Evolutionary conservation across 306 rosid genomes (phyloP), one percentile per base, ranked within the genome.

Genomic region (Prunus armeniaca): DNA sequence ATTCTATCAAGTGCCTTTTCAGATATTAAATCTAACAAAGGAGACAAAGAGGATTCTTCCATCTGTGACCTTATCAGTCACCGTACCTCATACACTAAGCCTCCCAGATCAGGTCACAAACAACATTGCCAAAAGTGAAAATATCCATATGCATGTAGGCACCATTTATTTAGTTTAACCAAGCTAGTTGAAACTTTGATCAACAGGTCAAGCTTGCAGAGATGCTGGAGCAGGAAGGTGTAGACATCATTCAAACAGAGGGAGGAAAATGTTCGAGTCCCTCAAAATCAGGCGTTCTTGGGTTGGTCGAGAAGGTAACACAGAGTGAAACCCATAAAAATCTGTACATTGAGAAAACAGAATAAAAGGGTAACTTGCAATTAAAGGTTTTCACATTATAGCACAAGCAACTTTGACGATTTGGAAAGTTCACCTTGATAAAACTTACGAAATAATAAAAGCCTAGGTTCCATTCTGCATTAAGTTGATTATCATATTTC

Each of bases 81-180:
- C 98, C 0, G 97, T 94, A 78, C 97, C 98, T 80, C 97, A 94
- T 85, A 94, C 97, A 3, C 88, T 91, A 72, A 86, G 93, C 87
- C 96, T 89, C 28, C 98, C 98, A 2, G 97, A 94, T 71, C 98
- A 94, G 96, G 98, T 93, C 63, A 75, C 34, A 68, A 76, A 47
- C 51, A 62, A 43, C 72, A 52, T 67, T 63, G 58, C 79, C 47
- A 30, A 67, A 46, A 65, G 7, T 54, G 38, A 64, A 24, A 63
- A 15, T 4, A n/a, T 38, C 43, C 2, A 38, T 72, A 28, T 64
- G 30, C 10, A 19, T 63, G 19, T 65, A 20, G 43, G 12, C 60
- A 30, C 56, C 24, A 9, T 7, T 30, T 12, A 18, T 76, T 12
- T 52, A 9, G 64, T 68, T 34, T 72, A 55, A 46, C 58, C 79